Percentiles rank a stretch among this genome's conserved stretches.
phyloP scores from a whole-genome alignment of 495 filamentous ascomycete species.

The Antarctomyces pellizariae region DNA sequence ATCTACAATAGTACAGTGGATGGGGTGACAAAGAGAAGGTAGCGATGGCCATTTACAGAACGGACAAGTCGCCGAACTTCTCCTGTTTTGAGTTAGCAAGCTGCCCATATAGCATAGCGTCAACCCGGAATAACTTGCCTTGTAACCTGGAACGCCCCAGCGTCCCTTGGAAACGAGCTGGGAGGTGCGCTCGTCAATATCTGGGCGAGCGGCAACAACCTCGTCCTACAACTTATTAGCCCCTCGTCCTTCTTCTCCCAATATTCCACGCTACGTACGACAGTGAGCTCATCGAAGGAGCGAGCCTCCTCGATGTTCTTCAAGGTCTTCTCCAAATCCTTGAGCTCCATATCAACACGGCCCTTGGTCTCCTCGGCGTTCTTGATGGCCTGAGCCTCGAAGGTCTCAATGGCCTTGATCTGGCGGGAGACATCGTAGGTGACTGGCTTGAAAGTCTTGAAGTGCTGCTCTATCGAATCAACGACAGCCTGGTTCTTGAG shows the following conservation, averaged over 20 bases:
- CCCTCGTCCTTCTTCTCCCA: background rate
- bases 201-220: constrained; percentile 71
- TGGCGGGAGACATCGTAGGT: constrained; percentile 79
- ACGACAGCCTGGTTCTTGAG: constrained; percentile 90
- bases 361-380: constrained; percentile 89
- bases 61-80: constrained; percentile 91
- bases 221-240: constrained; percentile 43
- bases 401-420: constrained; percentile 91
- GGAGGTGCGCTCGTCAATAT: constrained; percentile 84
- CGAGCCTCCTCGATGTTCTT: constrained; percentile 91
- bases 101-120: background rate
- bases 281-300: constrained; percentile 92
- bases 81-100: constrained; percentile 31
- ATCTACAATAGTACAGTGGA: constrained; percentile 28
- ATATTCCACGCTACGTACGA: constrained; percentile 38
- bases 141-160: constrained; percentile 96
- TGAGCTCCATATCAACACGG: constrained; percentile 79
- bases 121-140: constrained; percentile 33
- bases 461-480: constrained; percentile 89
- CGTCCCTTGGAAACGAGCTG: constrained; percentile 88
- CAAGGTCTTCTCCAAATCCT: constrained; percentile 77
- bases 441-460: constrained; percentile 69
- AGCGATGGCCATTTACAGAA: constrained; percentile 38
- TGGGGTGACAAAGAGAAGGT: constrained; percentile 18
- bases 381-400: constrained; percentile 91